These are phyloP conservation scores for Saccharomyces cerevisiae DNA, from an alignment of 805 yeast species.

Conservation along the genomic window DNA sequence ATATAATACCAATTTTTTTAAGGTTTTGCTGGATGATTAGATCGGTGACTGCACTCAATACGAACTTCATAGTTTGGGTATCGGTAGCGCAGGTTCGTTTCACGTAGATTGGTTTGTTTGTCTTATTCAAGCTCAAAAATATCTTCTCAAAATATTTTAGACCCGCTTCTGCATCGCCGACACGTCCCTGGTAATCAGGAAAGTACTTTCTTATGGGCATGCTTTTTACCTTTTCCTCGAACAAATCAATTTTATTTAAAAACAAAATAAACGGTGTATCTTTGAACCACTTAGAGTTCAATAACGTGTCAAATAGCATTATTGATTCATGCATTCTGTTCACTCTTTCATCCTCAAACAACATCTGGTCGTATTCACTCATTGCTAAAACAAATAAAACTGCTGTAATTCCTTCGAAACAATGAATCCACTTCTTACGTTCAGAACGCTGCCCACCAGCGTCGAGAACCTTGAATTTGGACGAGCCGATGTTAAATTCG, in stretches of 20 bases:
- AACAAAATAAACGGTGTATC: slow-evolving; percentile 85
- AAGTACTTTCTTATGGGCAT: slow-evolving; percentile 66
- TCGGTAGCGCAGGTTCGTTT: slow-evolving; percentile 97
- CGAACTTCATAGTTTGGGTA: slow-evolving; percentile 79
- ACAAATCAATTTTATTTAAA: slow-evolving; percentile 78
- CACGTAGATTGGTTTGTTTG: slow-evolving; percentile 69
- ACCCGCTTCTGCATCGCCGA: slow-evolving; percentile 58
- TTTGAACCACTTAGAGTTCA: slow-evolving; percentile 78
- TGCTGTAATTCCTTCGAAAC: slow-evolving; percentile 84
- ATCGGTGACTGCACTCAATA: slow-evolving; percentile 87
- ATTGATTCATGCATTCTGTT: slow-evolving; percentile 89
- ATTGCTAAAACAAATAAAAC: slow-evolving; percentile 83
- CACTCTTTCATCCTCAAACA: slow-evolving; percentile 82
- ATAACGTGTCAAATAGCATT: slow-evolving; percentile 69
- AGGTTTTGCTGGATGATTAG: slow-evolving; percentile 77
- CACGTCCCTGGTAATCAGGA: slow-evolving; percentile 67
- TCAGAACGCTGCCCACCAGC: slow-evolving; percentile 96
- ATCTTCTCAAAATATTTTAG: slow-evolving; percentile 60
- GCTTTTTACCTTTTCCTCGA: slow-evolving; percentile 57
- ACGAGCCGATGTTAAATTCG: slow-evolving; percentile 56
- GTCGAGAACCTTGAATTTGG: slow-evolving; percentile 71
- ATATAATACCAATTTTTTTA: slow-evolving; percentile 68
- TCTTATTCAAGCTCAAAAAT: slow-evolving; percentile 55
- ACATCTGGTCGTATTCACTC: slow-evolving; percentile 84
- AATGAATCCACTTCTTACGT: slow-evolving; percentile 89